These are phyloP conservation scores for Trametes polyzona DNA, from an alignment of 1,284 basidiomycete species.

Conservation along the genomic window DNA sequence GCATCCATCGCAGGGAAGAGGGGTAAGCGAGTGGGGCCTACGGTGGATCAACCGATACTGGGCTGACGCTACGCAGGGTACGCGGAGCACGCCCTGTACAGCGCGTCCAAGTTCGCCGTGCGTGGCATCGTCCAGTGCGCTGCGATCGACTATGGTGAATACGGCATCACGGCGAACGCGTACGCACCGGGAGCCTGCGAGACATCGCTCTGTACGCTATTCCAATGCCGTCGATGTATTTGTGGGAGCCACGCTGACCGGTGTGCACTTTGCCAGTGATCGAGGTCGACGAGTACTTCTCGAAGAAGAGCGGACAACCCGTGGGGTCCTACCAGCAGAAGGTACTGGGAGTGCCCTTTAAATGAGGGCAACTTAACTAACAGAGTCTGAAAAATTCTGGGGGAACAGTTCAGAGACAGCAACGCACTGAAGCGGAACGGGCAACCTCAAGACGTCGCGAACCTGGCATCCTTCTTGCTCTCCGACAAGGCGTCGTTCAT, in stretches of 20 bases:
- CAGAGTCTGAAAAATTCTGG: no score
- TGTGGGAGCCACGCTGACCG: not conserved
- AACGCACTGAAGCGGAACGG: conserved; percentile 28
- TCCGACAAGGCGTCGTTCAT: conserved; percentile 38
- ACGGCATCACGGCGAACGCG: conserved; percentile 28
- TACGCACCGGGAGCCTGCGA: conserved; percentile 27
- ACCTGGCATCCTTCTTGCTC: conserved; percentile 41
- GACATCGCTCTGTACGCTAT: conserved; percentile 22
- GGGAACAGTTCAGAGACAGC: conserved; percentile 6
- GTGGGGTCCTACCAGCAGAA: conserved; percentile 48
- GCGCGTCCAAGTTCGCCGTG: conserved; percentile 38
- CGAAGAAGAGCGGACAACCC: conserved; percentile 39
- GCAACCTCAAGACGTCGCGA: conserved; percentile 37
- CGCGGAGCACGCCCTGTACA: conserved; percentile 21
- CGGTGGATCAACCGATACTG: not conserved
- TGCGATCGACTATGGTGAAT: conserved; percentile 27
- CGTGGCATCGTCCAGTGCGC: conserved; percentile 37
- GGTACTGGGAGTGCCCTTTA: no score
- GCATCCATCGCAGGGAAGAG: conserved; percentile 32
- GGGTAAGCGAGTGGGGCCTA: conserved; percentile 14
- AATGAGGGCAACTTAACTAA: no score
- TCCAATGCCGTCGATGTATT: no score
- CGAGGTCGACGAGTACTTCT: conserved; percentile 20
- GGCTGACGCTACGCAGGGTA: conserved; percentile 3
- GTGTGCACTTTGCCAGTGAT: conserved; percentile 6